Evolutionary conservation across 2,329 filamentous ascomycete genomes (phyloP).

Genomic region (Aspergillus novofumigatus): DNA sequence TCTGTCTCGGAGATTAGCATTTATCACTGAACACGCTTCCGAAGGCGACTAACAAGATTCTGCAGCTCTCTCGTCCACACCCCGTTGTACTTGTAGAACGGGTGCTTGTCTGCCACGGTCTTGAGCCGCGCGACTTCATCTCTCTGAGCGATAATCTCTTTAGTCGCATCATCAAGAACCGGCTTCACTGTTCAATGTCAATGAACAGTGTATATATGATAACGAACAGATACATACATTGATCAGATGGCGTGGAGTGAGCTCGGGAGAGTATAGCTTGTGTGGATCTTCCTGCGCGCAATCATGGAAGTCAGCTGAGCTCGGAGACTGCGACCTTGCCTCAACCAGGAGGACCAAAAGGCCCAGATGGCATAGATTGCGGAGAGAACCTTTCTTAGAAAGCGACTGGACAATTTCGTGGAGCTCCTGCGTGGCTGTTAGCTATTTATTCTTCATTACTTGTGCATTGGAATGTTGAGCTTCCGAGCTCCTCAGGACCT

Average conservation of each 20-base stretch:
- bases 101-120: slow-evolving; percentile 72
- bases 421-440: slow-evolving; percentile 54
- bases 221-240: slow-evolving; percentile 46
- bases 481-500: slow-evolving; percentile 7
- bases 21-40: background rate
- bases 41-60: slow-evolving; percentile 58
- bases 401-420: slow-evolving; percentile 75
- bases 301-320: background rate
- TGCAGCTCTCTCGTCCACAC: slow-evolving; percentile 84
- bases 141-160: slow-evolving; percentile 67
- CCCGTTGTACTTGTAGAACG: slow-evolving; percentile 96
- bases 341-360: background rate
- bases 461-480: background rate
- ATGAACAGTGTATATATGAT: background rate
- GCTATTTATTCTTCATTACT: slow-evolving; percentile 2
- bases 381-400: slow-evolving; percentile 63
- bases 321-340: background rate
- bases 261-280: slow-evolving; percentile 83
- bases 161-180: slow-evolving; percentile 66
- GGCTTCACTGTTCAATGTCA: slow-evolving; percentile 52
- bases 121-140: slow-evolving; percentile 67
- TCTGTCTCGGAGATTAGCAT: slow-evolving; percentile 34
- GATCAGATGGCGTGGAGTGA: slow-evolving; percentile 73
- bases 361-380: background rate
- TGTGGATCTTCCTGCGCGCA: slow-evolving; percentile 60